Conservation (phyloP, 2,329 filamentous ascomycete genomes). For the Fusarium sp. region DNA sequence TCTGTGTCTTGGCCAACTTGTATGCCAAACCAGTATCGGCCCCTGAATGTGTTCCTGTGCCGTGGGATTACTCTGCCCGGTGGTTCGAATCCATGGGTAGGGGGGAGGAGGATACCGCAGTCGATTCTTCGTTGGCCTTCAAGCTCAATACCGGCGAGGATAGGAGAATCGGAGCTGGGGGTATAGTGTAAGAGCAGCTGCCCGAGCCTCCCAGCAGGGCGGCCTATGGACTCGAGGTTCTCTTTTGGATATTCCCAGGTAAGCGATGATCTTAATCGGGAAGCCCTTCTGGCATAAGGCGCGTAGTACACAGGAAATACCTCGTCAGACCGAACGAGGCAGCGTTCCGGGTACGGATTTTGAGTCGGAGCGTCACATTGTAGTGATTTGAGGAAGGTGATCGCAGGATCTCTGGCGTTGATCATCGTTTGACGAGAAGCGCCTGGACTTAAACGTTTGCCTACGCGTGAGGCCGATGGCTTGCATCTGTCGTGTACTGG, state of each 20-base stretch:
- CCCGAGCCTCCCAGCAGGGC: conserved; percentile 3
- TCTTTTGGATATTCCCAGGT: conserved; percentile 5
- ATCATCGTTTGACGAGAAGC: not conserved
- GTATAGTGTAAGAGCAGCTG: conserved; percentile 13
- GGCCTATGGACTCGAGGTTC: not conserved
- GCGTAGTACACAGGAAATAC: not conserved
- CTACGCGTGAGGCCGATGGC: not conserved
- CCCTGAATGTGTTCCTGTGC: not conserved
- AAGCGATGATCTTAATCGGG: not conserved
- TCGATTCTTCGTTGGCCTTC: not conserved
- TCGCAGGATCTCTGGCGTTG: not conserved
- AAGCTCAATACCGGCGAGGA: not conserved
- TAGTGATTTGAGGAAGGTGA: not conserved
- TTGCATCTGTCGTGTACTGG: not conserved
- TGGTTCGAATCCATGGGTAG: not conserved
- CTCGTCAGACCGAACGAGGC: not conserved
- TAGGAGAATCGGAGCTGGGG: not conserved
- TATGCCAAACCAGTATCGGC: conserved; percentile 18
- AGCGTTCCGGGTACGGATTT: not conserved
- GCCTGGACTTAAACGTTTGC: fast-evolving
- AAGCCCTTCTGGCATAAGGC: conserved; percentile 11
- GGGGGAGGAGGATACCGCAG: conserved; percentile 16
- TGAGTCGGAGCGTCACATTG: conserved; percentile 13
- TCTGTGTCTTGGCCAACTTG: not conserved
- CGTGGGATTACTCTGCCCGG: not conserved